A percentile compares a stretch with the other conserved stretches of the same genome.
Conservation (phyloP, 768 basidiomycete species). For the Lactarius pseudohatsudake region DNA sequence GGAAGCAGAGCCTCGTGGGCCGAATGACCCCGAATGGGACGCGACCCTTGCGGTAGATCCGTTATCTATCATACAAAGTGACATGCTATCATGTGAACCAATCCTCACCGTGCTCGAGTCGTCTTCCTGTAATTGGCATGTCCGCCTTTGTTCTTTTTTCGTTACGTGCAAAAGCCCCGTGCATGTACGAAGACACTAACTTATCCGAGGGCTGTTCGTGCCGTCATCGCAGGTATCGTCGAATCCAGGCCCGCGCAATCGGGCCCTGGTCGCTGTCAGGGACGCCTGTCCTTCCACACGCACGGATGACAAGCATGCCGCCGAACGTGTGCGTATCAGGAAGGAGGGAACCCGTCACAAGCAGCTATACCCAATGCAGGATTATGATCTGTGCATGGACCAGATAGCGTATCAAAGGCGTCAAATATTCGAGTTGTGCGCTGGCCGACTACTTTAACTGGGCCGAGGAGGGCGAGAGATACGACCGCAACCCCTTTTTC, state of each 20-base stretch:
- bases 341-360: background rate
- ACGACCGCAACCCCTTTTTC: background rate
- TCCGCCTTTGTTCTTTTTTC: background rate
- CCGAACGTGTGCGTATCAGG: background rate
- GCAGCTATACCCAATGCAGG: background rate
- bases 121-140: background rate
- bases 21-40: background rate
- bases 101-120: too few relatives aligned
- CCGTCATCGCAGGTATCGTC: background rate
- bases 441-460: background rate
- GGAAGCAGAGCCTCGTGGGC: background rate
- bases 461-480: background rate
- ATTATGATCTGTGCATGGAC: background rate
- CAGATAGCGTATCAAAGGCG: background rate
- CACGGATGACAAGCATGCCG: background rate
- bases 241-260: background rate
- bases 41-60: background rate
- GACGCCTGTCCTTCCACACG: background rate
- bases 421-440: background rate
- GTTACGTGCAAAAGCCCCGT: background rate
- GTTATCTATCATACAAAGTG: background rate
- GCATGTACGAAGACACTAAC: background rate
- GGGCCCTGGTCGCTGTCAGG: background rate
- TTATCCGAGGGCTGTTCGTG: background rate
- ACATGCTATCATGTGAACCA: background rate